Evolutionary conservation across 805 yeast species (phyloP).

Genomic region (Komagataella phaffii): DNA sequence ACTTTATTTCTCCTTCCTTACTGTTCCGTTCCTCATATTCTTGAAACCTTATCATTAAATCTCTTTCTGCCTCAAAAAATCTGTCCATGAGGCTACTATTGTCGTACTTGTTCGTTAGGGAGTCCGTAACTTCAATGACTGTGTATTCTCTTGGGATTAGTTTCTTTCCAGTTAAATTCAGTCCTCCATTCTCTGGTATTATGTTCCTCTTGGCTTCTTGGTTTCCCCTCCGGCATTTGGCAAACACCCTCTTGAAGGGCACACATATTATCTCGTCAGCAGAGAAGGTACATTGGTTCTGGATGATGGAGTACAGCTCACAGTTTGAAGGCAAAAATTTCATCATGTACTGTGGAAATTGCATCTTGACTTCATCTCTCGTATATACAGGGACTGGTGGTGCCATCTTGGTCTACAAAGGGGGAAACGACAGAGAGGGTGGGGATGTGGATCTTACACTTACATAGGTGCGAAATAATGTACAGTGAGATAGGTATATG

Average conservation of each 20-base stretch:
- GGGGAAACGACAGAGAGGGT: neutral
- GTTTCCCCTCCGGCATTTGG: slow-evolving; percentile 22
- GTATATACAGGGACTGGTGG: slow-evolving; percentile 34
- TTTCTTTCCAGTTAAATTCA: slow-evolving; percentile 5
- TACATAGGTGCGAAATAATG: neutral
- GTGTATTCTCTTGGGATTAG: slow-evolving; percentile 10
- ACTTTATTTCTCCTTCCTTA: neutral
- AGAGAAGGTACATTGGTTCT: slow-evolving; percentile 32
- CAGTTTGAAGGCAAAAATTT: slow-evolving; percentile 9
- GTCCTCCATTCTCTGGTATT: slow-evolving; percentile 2
- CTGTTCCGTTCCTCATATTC: neutral
- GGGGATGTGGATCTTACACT: neutral
- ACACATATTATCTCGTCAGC: slow-evolving; percentile 27
- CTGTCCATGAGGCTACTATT: slow-evolving; percentile 9
- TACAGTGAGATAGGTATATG: neutral
- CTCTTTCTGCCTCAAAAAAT: slow-evolving; percentile 17
- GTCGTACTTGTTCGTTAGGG: slow-evolving; percentile 18
- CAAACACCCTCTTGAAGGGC: slow-evolving; percentile 34
- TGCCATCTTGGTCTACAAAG: slow-evolving; percentile 21
- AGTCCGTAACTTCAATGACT: slow-evolving; percentile 24
- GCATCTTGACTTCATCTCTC: slow-evolving; percentile 19
- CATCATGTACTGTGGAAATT: slow-evolving; percentile 9
- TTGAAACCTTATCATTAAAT: slow-evolving; percentile 13
- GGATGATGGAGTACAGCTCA: slow-evolving; percentile 25
- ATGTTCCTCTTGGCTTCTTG: slow-evolving; percentile 9